Percentiles rank a stretch among this genome's conserved stretches.
These are phyloP conservation scores for Didymella pomorum DNA, from an alignment of 2,329 filamentous ascomycete species.

Conservation along the genomic window DNA sequence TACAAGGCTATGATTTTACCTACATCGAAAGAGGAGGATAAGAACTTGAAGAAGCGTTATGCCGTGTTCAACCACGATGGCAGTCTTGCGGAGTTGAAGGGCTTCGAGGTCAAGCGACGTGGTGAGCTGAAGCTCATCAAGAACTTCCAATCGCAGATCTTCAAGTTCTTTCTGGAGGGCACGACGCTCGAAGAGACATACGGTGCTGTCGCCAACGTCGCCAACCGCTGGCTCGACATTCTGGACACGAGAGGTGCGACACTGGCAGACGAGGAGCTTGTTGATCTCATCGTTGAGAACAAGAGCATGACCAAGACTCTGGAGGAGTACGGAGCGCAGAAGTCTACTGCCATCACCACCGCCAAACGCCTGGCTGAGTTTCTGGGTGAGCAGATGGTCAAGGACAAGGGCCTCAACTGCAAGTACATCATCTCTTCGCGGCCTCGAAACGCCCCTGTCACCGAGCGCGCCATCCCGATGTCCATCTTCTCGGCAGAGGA, in stretches of 20 bases:
- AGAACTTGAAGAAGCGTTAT: conserved; percentile 99
- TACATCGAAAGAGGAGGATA: conserved; percentile 98
- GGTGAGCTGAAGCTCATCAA: conserved; percentile 99
- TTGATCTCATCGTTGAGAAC: conserved; percentile 99
- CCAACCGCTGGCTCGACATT: conserved; percentile 96
- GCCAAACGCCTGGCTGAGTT: conserved; percentile 95
- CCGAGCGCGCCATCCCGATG: conserved; percentile 91
- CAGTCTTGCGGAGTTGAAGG: conserved; percentile 92
- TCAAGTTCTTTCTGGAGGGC: conserved; percentile 98
- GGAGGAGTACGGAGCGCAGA: conserved; percentile 93
- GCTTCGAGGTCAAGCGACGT: conserved; percentile 96
- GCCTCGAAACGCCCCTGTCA: conserved; percentile 89
- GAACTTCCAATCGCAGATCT: conserved; percentile 98
- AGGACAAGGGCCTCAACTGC: conserved; percentile 98
- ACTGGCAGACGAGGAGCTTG: conserved; percentile 93
- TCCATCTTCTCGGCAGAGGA: conserved; percentile 97
- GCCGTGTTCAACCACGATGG: conserved; percentile 99
- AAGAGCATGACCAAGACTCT: conserved; percentile 97
- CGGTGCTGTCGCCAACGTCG: conserved; percentile 87
- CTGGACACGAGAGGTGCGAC: conserved; percentile 87
- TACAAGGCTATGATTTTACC: conserved; percentile 98
- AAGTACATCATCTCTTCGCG: conserved; percentile 97
- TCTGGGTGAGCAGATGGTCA: conserved; percentile 97
- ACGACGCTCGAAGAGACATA: conserved; percentile 89
- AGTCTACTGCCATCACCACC: conserved; percentile 99